Percentiles rank a stretch among this genome's conserved stretches.
Conservation (phyloP, 2,329 filamentous ascomycete species). For the Fusarium mundagurra region DNA sequence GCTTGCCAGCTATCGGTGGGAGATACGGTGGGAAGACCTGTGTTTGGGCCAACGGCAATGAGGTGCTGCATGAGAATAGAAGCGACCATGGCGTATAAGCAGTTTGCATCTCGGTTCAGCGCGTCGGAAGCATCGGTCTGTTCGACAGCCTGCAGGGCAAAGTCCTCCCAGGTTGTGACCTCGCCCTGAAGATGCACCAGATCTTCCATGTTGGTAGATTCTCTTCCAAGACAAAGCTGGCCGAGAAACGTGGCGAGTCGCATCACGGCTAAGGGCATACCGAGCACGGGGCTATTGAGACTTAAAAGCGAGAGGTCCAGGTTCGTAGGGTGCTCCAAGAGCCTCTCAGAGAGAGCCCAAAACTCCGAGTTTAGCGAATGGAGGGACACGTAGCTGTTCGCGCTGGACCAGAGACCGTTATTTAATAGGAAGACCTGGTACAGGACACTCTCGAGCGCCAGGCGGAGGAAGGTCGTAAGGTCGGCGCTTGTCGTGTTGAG, state of each 20-base stretch:
- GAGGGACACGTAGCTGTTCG: background rate
- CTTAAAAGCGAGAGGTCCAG: background rate
- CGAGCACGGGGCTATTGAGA: background rate
- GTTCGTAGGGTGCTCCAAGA: background rate
- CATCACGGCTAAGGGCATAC: background rate
- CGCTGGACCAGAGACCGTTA: background rate
- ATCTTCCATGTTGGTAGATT: background rate
- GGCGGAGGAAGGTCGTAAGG: background rate
- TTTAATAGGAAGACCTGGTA: background rate
- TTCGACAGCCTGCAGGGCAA: background rate
- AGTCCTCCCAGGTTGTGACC: background rate
- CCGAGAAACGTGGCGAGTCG: background rate
- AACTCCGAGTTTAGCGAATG: background rate
- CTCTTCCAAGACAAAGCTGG: background rate
- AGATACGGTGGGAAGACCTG: background rate
- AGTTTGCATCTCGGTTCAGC: background rate
- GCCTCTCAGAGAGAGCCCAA: background rate
- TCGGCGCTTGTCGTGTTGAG: background rate
- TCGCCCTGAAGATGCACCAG: rapidly evolving
- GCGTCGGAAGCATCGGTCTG: rapidly evolving
- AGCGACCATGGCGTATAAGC: background rate
- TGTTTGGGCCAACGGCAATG: background rate
- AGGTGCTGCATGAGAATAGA: background rate
- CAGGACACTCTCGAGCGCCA: background rate
- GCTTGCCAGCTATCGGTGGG: background rate